These are phyloP conservation scores for Trametes sp. DNA, from an alignment of 1,284 basidiomycete species.

Conservation along the genomic window DNA sequence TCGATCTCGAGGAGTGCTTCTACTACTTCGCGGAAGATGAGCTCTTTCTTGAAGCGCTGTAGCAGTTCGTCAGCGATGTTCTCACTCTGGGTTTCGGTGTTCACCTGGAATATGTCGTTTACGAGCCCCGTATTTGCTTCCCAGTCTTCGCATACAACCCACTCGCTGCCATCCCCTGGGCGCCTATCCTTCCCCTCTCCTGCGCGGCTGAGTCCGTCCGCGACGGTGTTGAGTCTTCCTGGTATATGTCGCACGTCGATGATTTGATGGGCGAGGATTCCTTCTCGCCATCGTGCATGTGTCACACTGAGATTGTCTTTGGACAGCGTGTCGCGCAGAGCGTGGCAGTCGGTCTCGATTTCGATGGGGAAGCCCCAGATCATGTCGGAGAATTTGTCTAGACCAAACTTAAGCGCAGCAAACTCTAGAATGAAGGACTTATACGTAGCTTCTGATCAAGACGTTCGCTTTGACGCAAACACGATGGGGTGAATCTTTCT, in stretches of 20 bases:
- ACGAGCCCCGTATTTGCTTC: constrained; percentile 38
- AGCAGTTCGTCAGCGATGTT: constrained; percentile 21
- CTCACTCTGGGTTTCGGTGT: neutral
- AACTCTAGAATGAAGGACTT: constrained; percentile 28
- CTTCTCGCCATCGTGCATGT: constrained; percentile 29
- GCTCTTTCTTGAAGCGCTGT: constrained; percentile 34
- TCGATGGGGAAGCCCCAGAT: constrained; percentile 29
- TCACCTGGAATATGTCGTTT: constrained; percentile 40
- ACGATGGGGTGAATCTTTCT: neutral
- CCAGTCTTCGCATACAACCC: constrained; percentile 44
- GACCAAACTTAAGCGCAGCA: constrained; percentile 29
- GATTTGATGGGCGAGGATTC: constrained; percentile 25
- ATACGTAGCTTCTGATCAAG: constrained; percentile 32
- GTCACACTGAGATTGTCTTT: constrained; percentile 27
- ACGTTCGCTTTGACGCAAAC: constrained; percentile 10
- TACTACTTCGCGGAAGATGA: constrained; percentile 22
- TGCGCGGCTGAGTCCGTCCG: constrained; percentile 20
- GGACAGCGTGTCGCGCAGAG: constrained; percentile 19
- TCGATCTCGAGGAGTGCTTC: constrained; percentile 32
- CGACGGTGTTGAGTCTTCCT: constrained; percentile 19
- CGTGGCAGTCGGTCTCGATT: constrained; percentile 32
- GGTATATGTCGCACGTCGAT: constrained; percentile 27
- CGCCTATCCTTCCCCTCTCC: constrained; percentile 1
- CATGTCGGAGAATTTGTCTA: constrained; percentile 31
- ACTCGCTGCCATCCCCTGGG: constrained; percentile 44